Evolutionary conservation across 768 basidiomycete genomes (phyloP).

Genomic region (Collybia nuda): DNA sequence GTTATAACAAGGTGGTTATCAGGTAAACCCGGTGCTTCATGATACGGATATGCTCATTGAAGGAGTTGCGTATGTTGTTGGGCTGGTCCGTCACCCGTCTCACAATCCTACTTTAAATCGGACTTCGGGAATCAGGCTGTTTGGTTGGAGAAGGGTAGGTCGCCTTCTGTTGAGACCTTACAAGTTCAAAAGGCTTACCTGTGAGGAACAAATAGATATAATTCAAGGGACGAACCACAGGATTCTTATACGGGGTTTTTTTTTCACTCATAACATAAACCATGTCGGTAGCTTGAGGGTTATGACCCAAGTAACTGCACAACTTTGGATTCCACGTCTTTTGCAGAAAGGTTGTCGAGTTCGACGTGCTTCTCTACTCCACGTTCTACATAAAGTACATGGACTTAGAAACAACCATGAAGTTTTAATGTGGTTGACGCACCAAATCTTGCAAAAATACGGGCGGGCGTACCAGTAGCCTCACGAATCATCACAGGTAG

Average conservation of each 20-base stretch:
- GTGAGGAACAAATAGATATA: too few relatives aligned
- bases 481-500: conserved; percentile 83
- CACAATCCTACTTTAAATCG: too few relatives aligned
- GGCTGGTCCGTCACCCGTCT: too few relatives aligned
- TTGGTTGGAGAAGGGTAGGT: too few relatives aligned
- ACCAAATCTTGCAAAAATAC: conserved; percentile 88
- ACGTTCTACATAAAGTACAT: conserved; percentile 50
- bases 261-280: not conserved
- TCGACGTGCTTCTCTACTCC: conserved; percentile 82
- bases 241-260: not conserved
- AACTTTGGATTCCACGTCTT: conserved; percentile 73
- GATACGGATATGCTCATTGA: too few relatives aligned
- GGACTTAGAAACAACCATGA: conserved; percentile 8
- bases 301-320: conserved; percentile 57
- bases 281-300: conserved; percentile 2
- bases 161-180: too few relatives aligned
- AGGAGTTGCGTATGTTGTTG: too few relatives aligned
- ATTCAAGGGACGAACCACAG: too few relatives aligned
- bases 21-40: too few relatives aligned
- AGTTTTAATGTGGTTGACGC: conserved; percentile 25
- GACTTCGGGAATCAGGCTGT: too few relatives aligned
- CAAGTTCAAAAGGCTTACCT: too few relatives aligned
- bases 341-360: conserved; percentile 70
- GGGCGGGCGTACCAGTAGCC: conserved; percentile 75
- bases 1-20: too few relatives aligned